A percentile compares a stretch with the other conserved stretches of the same genome.
These are phyloP conservation scores for Mucor sp. DNA, from an alignment of 371 early-diverging fungal genomes.

Conservation along the genomic window DNA sequence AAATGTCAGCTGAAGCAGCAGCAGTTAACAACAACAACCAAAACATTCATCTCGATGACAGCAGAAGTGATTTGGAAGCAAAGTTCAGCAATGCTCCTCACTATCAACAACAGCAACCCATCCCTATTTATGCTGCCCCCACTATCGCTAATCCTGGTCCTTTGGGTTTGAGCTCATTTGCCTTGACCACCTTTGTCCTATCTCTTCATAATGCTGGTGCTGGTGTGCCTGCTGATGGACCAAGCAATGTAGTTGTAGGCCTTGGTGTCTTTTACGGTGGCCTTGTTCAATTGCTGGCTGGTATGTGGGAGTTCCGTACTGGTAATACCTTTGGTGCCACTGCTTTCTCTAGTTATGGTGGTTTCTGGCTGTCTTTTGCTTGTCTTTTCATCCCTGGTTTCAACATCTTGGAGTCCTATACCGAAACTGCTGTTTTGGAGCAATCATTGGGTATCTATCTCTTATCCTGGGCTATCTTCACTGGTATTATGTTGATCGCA, in stretches of 20 bases:
- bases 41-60: background rate
- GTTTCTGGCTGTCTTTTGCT: constrained; percentile 80
- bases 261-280: constrained; percentile 79
- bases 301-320: constrained; percentile 82
- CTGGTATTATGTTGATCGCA: constrained; percentile 68
- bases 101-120: background rate
- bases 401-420: constrained; percentile 49
- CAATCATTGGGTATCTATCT: constrained; percentile 72
- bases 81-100: constrained; percentile 4
- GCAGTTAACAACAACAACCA: background rate
- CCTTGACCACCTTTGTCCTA: constrained; percentile 72
- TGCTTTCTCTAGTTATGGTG: constrained; percentile 78
- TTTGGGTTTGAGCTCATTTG: constrained; percentile 70
- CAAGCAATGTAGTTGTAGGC: constrained; percentile 57
- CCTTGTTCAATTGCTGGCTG: constrained; percentile 71
- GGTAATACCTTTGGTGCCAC: constrained; percentile 86
- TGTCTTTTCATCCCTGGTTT: constrained; percentile 63
- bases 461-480: constrained; percentile 70
- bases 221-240: constrained; percentile 56
- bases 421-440: constrained; percentile 38
- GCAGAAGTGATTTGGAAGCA: constrained; percentile 10
- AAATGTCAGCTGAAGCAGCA: background rate
- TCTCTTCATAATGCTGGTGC: constrained; percentile 67
- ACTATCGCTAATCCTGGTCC: constrained; percentile 70
- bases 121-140: constrained; percentile 26